Conservation (phyloP, 1,284 basidiomycete genomes). For the Entoloma clypeatum region DNA sequence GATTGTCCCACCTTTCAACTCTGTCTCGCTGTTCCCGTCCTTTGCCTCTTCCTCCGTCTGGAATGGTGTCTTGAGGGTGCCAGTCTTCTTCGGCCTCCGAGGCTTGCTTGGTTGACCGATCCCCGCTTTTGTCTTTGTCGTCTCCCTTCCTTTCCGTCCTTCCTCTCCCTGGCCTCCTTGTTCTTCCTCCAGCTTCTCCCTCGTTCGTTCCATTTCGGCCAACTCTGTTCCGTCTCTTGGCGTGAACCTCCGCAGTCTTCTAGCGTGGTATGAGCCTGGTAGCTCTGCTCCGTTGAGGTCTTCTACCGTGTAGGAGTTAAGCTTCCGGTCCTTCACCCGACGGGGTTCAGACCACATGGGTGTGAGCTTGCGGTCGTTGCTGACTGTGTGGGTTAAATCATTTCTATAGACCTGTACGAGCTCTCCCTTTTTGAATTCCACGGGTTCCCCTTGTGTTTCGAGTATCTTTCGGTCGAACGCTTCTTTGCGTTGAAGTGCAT, state of each 20-base stretch:
- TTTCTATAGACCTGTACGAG: slow-evolving; percentile 16
- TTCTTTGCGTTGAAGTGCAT: slow-evolving; percentile 18
- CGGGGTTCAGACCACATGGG: slow-evolving; percentile 26
- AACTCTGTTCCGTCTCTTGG: slow-evolving; percentile 15
- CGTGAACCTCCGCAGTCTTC: slow-evolving; percentile 19
- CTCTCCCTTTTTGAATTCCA: slow-evolving; percentile 7
- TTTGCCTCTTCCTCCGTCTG: too few relatives aligned
- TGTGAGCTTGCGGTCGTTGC: slow-evolving; percentile 20
- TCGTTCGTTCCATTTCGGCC: too few relatives aligned
- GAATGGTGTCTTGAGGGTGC: too few relatives aligned
- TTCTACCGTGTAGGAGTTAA: slow-evolving; percentile 26
- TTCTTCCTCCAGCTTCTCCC: too few relatives aligned
- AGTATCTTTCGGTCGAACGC: slow-evolving; percentile 16
- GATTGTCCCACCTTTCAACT: too few relatives aligned
- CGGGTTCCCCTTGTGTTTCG: slow-evolving; percentile 2
- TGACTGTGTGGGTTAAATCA: slow-evolving; percentile 17
- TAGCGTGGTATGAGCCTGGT: slow-evolving; percentile 16
- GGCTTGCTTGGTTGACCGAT: neutral
- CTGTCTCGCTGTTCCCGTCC: too few relatives aligned
- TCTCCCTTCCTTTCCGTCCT: neutral
- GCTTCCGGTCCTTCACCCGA: slow-evolving; percentile 4
- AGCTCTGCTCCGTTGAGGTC: slow-evolving; percentile 14
- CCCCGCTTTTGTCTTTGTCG: neutral
- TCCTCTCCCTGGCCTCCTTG: slow-evolving; percentile 5
- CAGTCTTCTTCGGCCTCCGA: neutral